phyloP scores from a whole-genome alignment of 441 rosid genomes.

The Jatropha multifida region DNA sequence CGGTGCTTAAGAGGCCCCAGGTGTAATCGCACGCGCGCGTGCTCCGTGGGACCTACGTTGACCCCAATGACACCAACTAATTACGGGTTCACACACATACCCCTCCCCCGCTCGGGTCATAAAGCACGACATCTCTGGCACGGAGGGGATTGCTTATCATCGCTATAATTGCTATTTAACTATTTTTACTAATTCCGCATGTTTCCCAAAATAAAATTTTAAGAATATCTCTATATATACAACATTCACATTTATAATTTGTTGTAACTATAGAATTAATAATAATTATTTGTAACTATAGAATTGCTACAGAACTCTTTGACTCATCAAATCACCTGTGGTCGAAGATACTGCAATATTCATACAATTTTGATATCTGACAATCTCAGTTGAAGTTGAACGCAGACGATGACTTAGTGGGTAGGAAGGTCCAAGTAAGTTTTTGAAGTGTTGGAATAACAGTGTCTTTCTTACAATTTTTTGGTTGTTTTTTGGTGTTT shows the following conservation, averaged over 20 bases:
- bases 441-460: not conserved
- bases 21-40: conserved; percentile 37
- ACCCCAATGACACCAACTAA: conserved; percentile 10
- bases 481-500: not conserved
- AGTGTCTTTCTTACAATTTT: not conserved
- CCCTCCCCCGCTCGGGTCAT: not conserved
- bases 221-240: no score
- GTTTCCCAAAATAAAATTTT: not conserved
- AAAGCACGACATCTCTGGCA: not conserved
- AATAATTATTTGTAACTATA: no score
- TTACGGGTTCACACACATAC: not conserved
- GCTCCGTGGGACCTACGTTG: conserved; percentile 43
- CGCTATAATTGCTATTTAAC: no score
- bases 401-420: not conserved
- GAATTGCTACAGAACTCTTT: no score
- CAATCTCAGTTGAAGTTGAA: not conserved
- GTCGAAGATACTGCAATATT: no score
- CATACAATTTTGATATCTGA: not conserved
- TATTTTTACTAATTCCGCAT: not conserved
- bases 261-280: no score
- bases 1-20: conserved; percentile 24
- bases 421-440: no score
- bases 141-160: no score
- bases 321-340: no score
- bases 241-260: no score